Evolutionary conservation across 768 basidiomycete species (phyloP).

Genomic region (Pleurotus citrinopileatus): DNA sequence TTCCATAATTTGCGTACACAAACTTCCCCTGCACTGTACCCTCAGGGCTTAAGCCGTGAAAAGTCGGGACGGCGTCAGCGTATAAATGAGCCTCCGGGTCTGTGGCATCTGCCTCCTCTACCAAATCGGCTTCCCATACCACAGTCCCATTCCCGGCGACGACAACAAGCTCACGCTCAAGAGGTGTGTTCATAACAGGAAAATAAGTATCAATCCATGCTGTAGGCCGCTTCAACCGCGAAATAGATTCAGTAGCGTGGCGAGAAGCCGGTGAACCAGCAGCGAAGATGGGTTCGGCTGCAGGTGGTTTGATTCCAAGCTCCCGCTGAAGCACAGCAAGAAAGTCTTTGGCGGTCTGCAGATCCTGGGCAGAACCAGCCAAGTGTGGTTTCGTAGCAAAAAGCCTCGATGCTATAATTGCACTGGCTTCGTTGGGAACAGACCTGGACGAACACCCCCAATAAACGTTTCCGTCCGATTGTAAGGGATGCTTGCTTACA

Average conservation of each 20-base stretch:
- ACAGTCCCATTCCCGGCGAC: conserved; percentile 46
- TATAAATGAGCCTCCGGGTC: conserved; percentile 63
- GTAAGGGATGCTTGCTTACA: background rate
- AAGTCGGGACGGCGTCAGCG: conserved; percentile 55
- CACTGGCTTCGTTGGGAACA: conserved; percentile 48
- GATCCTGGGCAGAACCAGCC: conserved; percentile 56
- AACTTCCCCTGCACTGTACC: conserved; percentile 62
- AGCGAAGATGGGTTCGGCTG: conserved; percentile 42
- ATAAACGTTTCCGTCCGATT: conserved; percentile 21
- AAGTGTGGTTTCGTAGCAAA: conserved; percentile 57
- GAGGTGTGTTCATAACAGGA: conserved; percentile 68
- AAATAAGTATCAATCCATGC: conserved; percentile 76
- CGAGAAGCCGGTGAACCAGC: conserved; percentile 57
- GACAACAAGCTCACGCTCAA: conserved; percentile 54
- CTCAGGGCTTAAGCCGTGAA: conserved; percentile 68
- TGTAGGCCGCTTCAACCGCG: conserved; percentile 32
- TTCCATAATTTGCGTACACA: conserved; percentile 65
- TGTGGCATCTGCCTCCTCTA: conserved; percentile 62
- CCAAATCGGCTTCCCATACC: conserved; percentile 59
- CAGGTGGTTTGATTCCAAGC: conserved; percentile 35
- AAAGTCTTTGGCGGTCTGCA: conserved; percentile 55
- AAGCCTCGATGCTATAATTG: conserved; percentile 46
- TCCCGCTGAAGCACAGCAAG: conserved; percentile 49
- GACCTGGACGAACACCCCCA: conserved; percentile 43
- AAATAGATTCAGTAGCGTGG: conserved; percentile 47